Evolutionary conservation across 192 early-diverging fungal species (phyloP), one percentile per base, ranked within the genome.

Genomic region (Coemansia nantahalensis): DNA sequence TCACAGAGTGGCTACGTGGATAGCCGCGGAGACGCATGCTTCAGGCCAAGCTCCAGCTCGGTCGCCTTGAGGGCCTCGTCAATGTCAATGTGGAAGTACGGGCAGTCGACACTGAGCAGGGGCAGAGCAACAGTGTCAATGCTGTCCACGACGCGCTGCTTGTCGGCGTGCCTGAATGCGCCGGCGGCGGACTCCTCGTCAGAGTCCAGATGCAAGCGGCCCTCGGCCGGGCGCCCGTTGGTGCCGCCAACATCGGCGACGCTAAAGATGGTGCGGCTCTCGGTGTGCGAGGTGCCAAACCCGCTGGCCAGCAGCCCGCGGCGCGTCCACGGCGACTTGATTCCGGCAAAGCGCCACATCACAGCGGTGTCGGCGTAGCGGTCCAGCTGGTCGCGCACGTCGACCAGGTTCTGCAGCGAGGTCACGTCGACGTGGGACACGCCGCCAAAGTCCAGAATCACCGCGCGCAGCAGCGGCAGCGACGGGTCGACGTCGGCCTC

Each of bases 361-460:
- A 84, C 80, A 5, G 31, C 5, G 22, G 48, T 39, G 36, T 82
- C 71, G 8, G 82, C 68, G 39, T 77, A 81, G 31, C 73, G 64
- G 42, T 74, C 79, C 13, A 83, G 65, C 48, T 86, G 82, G 21
- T 68, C 59, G 22, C 80, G 76, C 13, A 83, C 64, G 32, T 92
- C 89, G 8, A 86, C 61, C 5, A 96, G 78, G 30, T 78, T 78
- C 57, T 91, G 87, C 32, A 90, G 52, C 15, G 89, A 91, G 1
- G 91, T 89, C 16, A 83, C 81, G 54, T 96, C 93, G 36, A 94
- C 78, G 30, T 81, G 56, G 32, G 87, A 85, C 17, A 94, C 90
- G 18, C 80, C 83, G 0, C 83, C 75, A 42, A 96, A 84, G 57
- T 96, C 93, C 45, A 96, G 79, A 26, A 96, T 74, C 18, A 93